These are phyloP conservation scores for Eucalyptus sp. DNA, from an alignment of 345 rosid species.

Conservation along the genomic window DNA sequence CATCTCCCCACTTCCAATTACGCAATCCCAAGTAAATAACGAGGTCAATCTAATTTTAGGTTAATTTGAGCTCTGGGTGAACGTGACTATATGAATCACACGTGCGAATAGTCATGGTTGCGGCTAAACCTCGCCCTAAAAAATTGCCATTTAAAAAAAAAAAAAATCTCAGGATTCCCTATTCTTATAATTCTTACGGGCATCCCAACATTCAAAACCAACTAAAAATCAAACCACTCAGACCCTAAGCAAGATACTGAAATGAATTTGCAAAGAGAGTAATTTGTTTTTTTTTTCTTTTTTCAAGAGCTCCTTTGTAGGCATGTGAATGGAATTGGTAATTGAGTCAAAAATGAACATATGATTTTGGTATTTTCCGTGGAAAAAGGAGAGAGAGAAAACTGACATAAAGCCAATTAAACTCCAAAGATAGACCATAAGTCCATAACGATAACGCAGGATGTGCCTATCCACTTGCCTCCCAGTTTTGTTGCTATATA, in stretches of 20 bases:
- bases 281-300: not conserved
- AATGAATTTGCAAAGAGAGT: not conserved
- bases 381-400: not conserved
- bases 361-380: not conserved
- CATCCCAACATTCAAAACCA: not conserved
- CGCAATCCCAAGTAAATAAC: not conserved
- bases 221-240: not conserved
- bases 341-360: not conserved
- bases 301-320: not conserved
- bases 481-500: not conserved
- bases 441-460: conserved; percentile 5
- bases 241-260: not conserved
- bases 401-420: not conserved
- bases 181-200: not conserved
- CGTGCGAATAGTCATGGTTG: not conserved
- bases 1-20: not conserved
- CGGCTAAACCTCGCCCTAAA: not conserved
- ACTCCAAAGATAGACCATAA: not conserved
- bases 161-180: not conserved
- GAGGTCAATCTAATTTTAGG: not conserved
- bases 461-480: conserved; percentile 1
- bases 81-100: not conserved
- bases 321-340: not conserved
- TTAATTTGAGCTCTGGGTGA: not conserved
- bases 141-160: not conserved